Base-by-base conservation (phyloP, 129 eudicot genomes). In the Dittrichia graveolens region DNA sequence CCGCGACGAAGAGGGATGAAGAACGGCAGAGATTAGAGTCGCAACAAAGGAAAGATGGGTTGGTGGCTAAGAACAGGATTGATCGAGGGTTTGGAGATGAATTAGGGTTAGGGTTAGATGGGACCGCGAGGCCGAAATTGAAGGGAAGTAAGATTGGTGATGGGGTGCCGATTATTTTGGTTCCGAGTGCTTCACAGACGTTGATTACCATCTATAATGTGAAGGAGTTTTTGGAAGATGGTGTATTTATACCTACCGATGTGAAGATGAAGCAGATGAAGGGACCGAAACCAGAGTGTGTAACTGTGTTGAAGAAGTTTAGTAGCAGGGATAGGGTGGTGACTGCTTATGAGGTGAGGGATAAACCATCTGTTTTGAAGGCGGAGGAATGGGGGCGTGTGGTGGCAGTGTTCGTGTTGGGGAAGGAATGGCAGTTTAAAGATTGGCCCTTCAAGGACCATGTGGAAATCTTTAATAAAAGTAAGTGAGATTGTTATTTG, bases 391-490 rank as follows among this genome's bases (percentile, higher is more conserved):
- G 99, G 99, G 91, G 93, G 37, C 77, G 99, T 40, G 99, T 95
- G 49, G 99, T 95, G 39, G 97, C 99, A 0, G 97, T 88, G 69
- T 90, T 95, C 18, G 99, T 90, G 55, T 69, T 95, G 78, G 99
- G 99, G 69, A 95, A 95, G 65, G 99, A 95, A 19, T 95, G 99
- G 99, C 99, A 95, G 82, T 95, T 95, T 69, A 95, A 95, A 71
- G 99, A 95, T 72, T 95, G 99, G 99, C 99, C 99, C 0, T 90
- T 86, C 49, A 95, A 95, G 85, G 97, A 95, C 43, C 99, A 95
- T 80, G 97, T 95, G 4, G 99, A 95, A 83, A 90, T 90, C 78
- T 95, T 95, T 18, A 95, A 88, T 65, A 95, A 90, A 83, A 86
- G 99, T 95, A 75, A 80, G 99, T 76, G 44, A 8, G 4, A 3